A percentile compares a stretch with the other conserved stretches of the same genome.
phyloP scores from a whole-genome alignment of 23 red algal species.

The Gracilaria caudata region DNA sequence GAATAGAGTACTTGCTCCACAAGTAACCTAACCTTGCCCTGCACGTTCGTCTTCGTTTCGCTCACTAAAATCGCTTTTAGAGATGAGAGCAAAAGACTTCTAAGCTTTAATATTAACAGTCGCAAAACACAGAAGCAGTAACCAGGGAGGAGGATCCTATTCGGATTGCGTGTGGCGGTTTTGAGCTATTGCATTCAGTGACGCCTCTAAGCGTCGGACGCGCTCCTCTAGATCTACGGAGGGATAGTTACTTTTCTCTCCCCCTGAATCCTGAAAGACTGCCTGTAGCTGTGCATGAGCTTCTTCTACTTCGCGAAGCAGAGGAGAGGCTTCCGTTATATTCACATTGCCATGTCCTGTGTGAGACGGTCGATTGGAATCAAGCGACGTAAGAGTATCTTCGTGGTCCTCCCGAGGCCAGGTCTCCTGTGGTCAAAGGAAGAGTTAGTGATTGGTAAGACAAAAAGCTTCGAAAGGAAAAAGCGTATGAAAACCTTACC shows the following conservation, averaged over 20 bases:
- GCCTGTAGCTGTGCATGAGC: conserved; percentile 63
- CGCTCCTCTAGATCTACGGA: conserved; percentile 44
- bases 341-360: conserved; percentile 11
- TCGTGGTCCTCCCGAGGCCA: conserved; percentile 10
- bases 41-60: background rate
- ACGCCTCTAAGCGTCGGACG: conserved; percentile 59
- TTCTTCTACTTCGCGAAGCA: conserved; percentile 66
- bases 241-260: conserved; percentile 15
- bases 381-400: conserved; percentile 7
- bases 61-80: background rate
- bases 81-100: background rate
- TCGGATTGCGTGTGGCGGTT: background rate
- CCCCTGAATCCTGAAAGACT: conserved; percentile 52
- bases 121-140: background rate
- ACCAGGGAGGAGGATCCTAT: background rate
- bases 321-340: conserved; percentile 44
- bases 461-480: background rate
- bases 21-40: too few relatives aligned
- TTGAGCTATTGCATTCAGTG: conserved; percentile 40
- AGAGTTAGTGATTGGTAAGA: background rate
- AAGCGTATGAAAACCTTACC: background rate
- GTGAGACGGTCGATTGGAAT: background rate
- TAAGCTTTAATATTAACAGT: background rate
- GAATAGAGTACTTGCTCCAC: too few relatives aligned
- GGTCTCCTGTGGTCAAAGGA: background rate